Percentiles rank a stretch among this genome's conserved stretches.
phyloP scores from a whole-genome alignment of 257 asterid genomes.

The Ballota nigra region DNA sequence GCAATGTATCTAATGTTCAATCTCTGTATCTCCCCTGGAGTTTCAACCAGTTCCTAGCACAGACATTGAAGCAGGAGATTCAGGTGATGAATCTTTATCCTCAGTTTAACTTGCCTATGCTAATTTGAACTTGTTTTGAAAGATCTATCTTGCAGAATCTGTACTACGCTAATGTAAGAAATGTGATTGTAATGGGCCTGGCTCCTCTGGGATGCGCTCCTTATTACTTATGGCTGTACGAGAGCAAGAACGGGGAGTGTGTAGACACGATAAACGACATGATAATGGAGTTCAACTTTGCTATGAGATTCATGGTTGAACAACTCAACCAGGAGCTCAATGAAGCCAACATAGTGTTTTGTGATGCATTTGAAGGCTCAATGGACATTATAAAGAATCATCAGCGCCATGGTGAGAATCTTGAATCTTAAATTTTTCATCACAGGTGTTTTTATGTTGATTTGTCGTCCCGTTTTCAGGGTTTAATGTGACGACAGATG shows the following conservation, averaged over 20 bases:
- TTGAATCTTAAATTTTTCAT: neutral
- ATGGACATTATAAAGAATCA: slow-evolving; percentile 79
- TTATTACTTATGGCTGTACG: slow-evolving; percentile 64
- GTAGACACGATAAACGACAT: slow-evolving; percentile 62
- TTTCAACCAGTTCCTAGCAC: slow-evolving; percentile 75
- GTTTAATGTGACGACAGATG: slow-evolving; percentile 63
- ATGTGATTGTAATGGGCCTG: slow-evolving; percentile 84
- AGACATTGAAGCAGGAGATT: slow-evolving; percentile 67
- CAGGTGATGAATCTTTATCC: slow-evolving; percentile 42
- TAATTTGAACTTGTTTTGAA: neutral
- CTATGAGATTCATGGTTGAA: slow-evolving; percentile 68
- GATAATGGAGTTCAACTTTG: slow-evolving; percentile 77
- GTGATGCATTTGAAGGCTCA: slow-evolving; percentile 87
- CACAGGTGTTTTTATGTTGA: slow-evolving; percentile 2
- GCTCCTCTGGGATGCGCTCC: slow-evolving; percentile 97
- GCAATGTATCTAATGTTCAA: slow-evolving; percentile 72
- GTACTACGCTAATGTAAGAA: slow-evolving; percentile 73
- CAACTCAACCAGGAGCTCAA: slow-evolving; percentile 60
- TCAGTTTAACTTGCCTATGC: neutral
- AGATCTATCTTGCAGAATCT: slow-evolving; percentile 58
- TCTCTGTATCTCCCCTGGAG: slow-evolving; percentile 76
- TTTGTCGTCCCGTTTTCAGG: slow-evolving; percentile 39
- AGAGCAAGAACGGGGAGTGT: slow-evolving; percentile 58
- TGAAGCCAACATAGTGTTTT: slow-evolving; percentile 66
- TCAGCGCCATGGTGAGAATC: slow-evolving; percentile 60